Conservation (phyloP, 768 basidiomycete species). For the Pleurotus eryngii region DNA sequence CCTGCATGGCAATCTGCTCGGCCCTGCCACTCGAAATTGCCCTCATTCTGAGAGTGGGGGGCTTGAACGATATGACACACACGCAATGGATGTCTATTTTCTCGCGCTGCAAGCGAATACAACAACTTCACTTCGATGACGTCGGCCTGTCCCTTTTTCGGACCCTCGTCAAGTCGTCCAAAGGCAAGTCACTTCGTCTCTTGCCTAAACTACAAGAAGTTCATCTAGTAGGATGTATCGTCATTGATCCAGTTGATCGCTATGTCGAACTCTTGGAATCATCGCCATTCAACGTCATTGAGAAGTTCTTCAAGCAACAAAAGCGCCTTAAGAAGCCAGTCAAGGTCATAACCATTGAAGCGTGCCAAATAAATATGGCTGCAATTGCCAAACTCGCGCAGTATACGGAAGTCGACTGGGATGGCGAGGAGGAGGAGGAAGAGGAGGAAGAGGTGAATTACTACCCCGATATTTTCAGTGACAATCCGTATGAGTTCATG, state of each 20-base stretch:
- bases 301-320: no score
- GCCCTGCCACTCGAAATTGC: no score
- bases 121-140: not conserved
- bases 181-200: not conserved
- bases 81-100: not conserved
- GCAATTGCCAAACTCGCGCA: not conserved
- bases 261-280: not conserved
- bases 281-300: no score
- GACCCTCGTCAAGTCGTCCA: not conserved
- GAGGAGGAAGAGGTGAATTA: not conserved
- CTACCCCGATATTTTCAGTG: not conserved
- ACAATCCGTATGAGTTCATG: not conserved
- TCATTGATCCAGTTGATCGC: not conserved
- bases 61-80: not conserved
- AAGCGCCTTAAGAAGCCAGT: no score
- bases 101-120: not conserved
- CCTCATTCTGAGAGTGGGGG: no score
- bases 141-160: not conserved
- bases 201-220: not conserved
- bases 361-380: not conserved
- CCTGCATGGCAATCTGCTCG: no score
- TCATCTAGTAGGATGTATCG: not conserved
- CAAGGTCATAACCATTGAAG: not conserved
- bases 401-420: not conserved
- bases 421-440: not conserved